A percentile compares a stretch with the other conserved stretches of the same genome.
These are phyloP conservation scores for Rhizoclosmatium sp. DNA, from an alignment of 192 early-diverging fungal genomes.

Conservation along the genomic window DNA sequence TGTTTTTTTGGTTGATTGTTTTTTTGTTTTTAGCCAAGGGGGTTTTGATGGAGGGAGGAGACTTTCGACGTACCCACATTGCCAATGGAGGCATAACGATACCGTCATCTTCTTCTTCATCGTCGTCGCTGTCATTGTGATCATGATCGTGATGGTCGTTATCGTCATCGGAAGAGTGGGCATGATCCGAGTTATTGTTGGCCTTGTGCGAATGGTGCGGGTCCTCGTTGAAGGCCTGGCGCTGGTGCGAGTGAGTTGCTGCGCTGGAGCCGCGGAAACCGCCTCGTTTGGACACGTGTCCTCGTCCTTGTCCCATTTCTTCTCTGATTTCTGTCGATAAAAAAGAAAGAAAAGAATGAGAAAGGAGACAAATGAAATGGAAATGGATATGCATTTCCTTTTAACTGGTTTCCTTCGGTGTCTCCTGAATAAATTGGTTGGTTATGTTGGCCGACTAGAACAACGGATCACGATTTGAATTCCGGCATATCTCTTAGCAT, in stretches of 20 bases:
- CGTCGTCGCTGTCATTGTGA: slow-evolving; percentile 1
- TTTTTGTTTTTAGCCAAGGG: too few relatives aligned
- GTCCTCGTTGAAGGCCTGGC: not conserved
- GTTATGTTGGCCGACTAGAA: too few relatives aligned
- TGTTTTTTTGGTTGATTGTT: not conserved
- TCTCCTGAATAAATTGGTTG: too few relatives aligned
- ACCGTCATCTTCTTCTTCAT: not conserved
- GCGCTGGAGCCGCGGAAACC: too few relatives aligned
- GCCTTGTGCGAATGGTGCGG: not conserved
- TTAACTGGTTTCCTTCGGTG: too few relatives aligned
- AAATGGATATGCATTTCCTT: too few relatives aligned
- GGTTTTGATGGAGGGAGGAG: not conserved
- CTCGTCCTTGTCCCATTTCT: not conserved
- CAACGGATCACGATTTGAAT: not conserved
- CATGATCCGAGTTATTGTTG: not conserved
- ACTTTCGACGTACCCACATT: slow-evolving; percentile 29
- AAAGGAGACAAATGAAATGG: too few relatives aligned
- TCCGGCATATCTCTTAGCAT: too few relatives aligned
- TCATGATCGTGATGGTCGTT: not conserved
- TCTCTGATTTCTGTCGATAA: not conserved
- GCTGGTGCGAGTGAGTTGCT: not conserved
- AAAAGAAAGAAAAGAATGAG: too few relatives aligned
- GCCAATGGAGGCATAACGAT: slow-evolving; percentile 27
- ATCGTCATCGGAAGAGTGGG: not conserved
- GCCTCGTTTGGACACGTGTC: too few relatives aligned